phyloP scores from a whole-genome alignment of 495 filamentous ascomycete species.

The Astrothelium subdiscretum region DNA sequence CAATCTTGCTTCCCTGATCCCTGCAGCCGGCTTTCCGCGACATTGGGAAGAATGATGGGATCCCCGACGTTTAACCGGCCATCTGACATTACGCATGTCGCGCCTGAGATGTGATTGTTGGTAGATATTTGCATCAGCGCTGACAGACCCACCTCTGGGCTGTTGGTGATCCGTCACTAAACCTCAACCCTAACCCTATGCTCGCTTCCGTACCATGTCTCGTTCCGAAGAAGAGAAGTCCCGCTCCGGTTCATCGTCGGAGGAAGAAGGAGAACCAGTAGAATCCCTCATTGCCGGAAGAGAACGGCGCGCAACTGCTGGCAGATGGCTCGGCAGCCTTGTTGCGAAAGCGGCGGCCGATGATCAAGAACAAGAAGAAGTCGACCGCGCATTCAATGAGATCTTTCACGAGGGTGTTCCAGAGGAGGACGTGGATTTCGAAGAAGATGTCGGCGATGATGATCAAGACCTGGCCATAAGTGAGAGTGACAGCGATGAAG shows the following conservation, averaged over 20 bases:
- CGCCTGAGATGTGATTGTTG: background rate
- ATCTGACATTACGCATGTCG: background rate
- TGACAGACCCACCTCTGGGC: no score
- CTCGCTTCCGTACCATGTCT: conserved; percentile 3
- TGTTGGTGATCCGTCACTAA: no score
- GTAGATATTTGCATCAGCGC: no score
- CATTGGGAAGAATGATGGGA: background rate
- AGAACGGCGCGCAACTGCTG: conserved; percentile 72
- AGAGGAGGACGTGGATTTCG: conserved; percentile 57
- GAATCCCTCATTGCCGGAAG: conserved; percentile 72
- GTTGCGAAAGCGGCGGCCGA: conserved; percentile 50
- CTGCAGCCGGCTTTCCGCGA: background rate
- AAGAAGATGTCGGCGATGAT: background rate
- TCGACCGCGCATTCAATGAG: conserved; percentile 63
- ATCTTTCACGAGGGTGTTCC: conserved; percentile 66
- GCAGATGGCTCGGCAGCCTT: conserved; percentile 70
- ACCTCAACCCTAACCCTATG: background rate
- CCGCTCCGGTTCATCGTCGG: background rate
- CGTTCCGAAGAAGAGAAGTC: conserved; percentile 5
- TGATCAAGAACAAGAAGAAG: conserved; percentile 56
- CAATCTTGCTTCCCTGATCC: background rate
- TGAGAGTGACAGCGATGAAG: conserved; percentile 57
- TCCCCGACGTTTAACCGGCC: background rate
- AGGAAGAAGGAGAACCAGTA: conserved; percentile 29
- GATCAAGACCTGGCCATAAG: conserved; percentile 41